These are phyloP conservation scores for Auxenochlorella pyrenoidosa DNA, from an alignment of 139 green algal species.

Conservation along the genomic window DNA sequence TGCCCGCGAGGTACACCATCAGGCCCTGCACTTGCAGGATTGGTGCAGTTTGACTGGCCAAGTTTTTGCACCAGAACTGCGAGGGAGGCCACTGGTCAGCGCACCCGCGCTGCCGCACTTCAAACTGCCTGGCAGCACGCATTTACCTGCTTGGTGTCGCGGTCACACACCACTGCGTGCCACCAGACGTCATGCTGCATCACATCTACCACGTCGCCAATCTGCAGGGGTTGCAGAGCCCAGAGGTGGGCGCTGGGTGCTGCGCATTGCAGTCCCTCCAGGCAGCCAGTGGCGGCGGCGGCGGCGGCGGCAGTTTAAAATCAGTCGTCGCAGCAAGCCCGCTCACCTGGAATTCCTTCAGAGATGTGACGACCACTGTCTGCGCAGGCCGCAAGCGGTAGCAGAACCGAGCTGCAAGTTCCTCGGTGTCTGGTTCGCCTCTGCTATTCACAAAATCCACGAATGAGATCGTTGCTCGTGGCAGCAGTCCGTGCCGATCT, in stretches of 20 bases:
- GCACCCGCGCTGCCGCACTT: too few species aligned
- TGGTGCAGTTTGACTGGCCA: too few species aligned
- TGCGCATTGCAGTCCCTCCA: background rate
- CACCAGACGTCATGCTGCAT: background rate
- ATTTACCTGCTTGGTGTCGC: background rate
- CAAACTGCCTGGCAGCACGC: too few species aligned
- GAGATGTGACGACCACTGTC: background rate
- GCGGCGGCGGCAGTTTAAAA: background rate
- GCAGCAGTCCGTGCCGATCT: too few species aligned
- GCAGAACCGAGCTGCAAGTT: too few species aligned
- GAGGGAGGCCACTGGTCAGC: too few species aligned
- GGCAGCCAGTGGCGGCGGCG: background rate
- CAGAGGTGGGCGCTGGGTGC: background rate
- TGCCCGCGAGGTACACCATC: slow-evolving; percentile 38
- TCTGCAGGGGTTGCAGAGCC: background rate
- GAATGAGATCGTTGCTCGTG: too few species aligned
- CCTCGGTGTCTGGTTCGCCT: too few species aligned
- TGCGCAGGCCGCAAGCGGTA: background rate
- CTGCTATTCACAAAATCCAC: too few species aligned
- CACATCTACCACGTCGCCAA: background rate
- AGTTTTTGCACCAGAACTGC: too few species aligned
- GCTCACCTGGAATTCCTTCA: background rate
- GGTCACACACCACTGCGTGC: background rate
- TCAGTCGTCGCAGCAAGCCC: background rate
- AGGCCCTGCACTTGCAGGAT: background rate